phyloP scores from a whole-genome alignment of 495 filamentous ascomycete genomes.

The Xylaria telfairii region DNA sequence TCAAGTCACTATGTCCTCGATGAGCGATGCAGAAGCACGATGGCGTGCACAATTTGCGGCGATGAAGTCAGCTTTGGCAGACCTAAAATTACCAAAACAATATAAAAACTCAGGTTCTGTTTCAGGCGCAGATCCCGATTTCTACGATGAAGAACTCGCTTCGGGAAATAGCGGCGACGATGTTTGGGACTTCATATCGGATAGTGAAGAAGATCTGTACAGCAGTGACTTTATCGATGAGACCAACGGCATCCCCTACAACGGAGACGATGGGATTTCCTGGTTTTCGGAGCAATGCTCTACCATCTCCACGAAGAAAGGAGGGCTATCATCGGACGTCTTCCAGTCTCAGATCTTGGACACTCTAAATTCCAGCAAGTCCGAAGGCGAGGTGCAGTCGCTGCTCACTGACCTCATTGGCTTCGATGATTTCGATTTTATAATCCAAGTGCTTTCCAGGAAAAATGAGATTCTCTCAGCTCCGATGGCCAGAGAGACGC shows the following conservation, averaged over 20 bases:
- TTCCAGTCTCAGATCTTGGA: conserved; percentile 75
- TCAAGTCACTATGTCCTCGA: conserved; percentile 34
- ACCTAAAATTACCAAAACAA: conserved; percentile 39
- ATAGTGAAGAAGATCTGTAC: conserved; percentile 65
- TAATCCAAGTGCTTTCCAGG: conserved; percentile 81
- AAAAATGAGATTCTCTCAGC: conserved; percentile 64
- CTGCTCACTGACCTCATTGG: conserved; percentile 89
- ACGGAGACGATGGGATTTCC: conserved; percentile 38
- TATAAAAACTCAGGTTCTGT: conserved; percentile 21
- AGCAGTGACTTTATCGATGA: conserved; percentile 52
- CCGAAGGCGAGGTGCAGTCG: conserved; percentile 86
- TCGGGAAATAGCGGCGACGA: conserved; percentile 71
- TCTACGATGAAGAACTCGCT: conserved; percentile 66
- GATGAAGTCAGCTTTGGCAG: conserved; percentile 55
- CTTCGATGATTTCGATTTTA: conserved; percentile 87
- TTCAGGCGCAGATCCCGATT: conserved; percentile 45
- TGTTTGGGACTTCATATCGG: conserved; percentile 88
- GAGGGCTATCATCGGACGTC: conserved; percentile 65
- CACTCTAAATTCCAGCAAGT: conserved; percentile 66
- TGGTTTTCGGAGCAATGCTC: conserved; percentile 75
- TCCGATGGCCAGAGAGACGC: conserved; percentile 41
- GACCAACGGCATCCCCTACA: conserved; percentile 28
- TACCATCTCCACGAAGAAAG: conserved; percentile 61
- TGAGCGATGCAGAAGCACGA: conserved; percentile 42
- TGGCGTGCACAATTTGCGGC: conserved; percentile 54